Evolutionary conservation across 2,329 filamentous ascomycete genomes (phyloP).

Genomic region (Claviceps lovelessii): DNA sequence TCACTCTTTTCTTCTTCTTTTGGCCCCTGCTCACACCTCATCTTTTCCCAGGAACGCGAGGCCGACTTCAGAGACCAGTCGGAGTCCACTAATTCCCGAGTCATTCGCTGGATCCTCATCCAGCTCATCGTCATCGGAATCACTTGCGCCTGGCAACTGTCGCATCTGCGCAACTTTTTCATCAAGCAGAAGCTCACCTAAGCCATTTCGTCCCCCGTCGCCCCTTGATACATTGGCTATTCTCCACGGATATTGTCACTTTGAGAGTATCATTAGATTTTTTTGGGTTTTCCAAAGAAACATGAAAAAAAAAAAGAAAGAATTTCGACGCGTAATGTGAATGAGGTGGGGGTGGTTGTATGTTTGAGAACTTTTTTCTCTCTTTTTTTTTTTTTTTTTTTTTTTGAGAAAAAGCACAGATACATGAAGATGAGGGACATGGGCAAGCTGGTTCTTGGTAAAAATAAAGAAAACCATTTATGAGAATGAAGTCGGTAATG

Average conservation of each 20-base stretch:
- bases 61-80: conserved; percentile 97
- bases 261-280: not conserved
- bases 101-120: conserved; percentile 86
- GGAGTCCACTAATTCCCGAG: conserved; percentile 78
- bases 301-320: no score
- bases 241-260: not conserved
- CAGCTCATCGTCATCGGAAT: conserved; percentile 71
- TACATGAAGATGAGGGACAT: not conserved
- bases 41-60: conserved; percentile 62
- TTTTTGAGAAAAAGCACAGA: not conserved
- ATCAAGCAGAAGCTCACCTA: conserved; percentile 99
- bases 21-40: not conserved
- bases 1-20: no score
- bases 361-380: not conserved
- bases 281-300: not conserved
- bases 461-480: not conserved
- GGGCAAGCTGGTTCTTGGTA: not conserved
- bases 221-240: not conserved
- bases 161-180: conserved; percentile 91
- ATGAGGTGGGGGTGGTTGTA: not conserved
- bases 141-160: conserved; percentile 94
- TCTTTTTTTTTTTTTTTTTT: not conserved
- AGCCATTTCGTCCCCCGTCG: not conserved
- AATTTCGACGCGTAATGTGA: not conserved
- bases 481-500: not conserved